Evolutionary conservation across 192 early-diverging fungal genomes (phyloP).

Genomic region (Mycoemilia scoparia): DNA sequence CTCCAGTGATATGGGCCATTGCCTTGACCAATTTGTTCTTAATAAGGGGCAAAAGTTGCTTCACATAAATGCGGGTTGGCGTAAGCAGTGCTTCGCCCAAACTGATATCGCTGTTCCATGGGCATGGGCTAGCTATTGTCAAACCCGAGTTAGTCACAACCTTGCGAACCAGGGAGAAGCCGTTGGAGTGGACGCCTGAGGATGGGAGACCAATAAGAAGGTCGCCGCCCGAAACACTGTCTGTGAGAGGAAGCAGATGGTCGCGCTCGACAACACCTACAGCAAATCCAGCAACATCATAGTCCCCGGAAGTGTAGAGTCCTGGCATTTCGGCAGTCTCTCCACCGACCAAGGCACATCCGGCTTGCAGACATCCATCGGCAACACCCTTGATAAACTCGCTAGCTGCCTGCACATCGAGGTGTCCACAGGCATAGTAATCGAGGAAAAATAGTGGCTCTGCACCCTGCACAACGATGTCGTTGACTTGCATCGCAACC

Average conservation of each 20-base stretch:
- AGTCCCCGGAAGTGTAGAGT: constrained; percentile 68
- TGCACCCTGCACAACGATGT: constrained; percentile 94
- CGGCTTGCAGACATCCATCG: constrained; percentile 73
- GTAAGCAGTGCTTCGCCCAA: constrained; percentile 75
- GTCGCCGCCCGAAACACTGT: constrained; percentile 59
- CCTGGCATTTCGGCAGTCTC: constrained; percentile 99
- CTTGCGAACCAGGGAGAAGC: constrained; percentile 95
- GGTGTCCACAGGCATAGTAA: constrained; percentile 90
- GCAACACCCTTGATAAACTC: constrained; percentile 89
- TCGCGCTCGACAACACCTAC: constrained; percentile 89
- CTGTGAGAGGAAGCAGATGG: constrained; percentile 69
- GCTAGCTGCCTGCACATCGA: constrained; percentile 78
- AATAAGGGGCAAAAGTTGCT: constrained; percentile 70
- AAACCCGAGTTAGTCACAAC: constrained; percentile 59
- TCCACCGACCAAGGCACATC: constrained; percentile 91
- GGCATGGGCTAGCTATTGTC: constrained; percentile 58
- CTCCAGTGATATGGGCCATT: constrained; percentile 97
- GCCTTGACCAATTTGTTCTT: constrained; percentile 61
- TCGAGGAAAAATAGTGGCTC: constrained; percentile 98
- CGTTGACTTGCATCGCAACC: constrained; percentile 99
- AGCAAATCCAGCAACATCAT: constrained; percentile 92
- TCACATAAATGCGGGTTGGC: constrained; percentile 94
- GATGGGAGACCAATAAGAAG: constrained; percentile 78
- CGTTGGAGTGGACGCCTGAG: constrained; percentile 97
- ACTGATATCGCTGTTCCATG: constrained; percentile 27